Evolutionary conservation across 192 early-diverging fungal species (phyloP).

Genomic region (Coemansia sp.): DNA sequence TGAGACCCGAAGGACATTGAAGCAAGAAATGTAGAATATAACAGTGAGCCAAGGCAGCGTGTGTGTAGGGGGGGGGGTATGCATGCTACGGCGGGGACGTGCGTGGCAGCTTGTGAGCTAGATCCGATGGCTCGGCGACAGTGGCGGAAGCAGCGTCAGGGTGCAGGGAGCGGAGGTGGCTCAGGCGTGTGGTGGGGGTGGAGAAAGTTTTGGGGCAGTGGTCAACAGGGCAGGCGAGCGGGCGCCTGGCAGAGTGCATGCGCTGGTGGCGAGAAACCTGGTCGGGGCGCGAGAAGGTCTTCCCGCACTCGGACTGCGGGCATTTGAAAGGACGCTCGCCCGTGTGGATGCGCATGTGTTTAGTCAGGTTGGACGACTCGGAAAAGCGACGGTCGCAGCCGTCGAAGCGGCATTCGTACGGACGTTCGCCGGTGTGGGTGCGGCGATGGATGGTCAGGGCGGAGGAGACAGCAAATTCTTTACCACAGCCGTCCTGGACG

Average conservation of each 20-base stretch:
- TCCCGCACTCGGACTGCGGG: slow-evolving; percentile 63
- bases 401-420: slow-evolving; percentile 60
- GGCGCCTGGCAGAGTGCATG: slow-evolving; percentile 41
- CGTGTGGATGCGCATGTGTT: slow-evolving; percentile 75
- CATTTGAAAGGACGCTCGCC: slow-evolving; percentile 76
- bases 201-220: slow-evolving; percentile 41
- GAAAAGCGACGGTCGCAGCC: slow-evolving; percentile 50
- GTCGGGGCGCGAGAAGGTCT: slow-evolving; percentile 72
- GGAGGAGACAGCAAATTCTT: slow-evolving; percentile 66
- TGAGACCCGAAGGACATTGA: no score
- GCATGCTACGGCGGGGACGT: no score
- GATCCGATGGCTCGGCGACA: no score
- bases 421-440: slow-evolving; percentile 71
- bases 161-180: slow-evolving; percentile 39
- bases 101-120: no score
- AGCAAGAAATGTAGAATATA: no score
- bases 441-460: slow-evolving; percentile 69
- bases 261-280: slow-evolving; percentile 65
- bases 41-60: no score
- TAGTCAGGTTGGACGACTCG: slow-evolving; percentile 64
- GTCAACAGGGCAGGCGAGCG: slow-evolving; percentile 34
- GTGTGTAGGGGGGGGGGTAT: no score
- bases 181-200: slow-evolving; percentile 32
- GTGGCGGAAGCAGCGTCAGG: slow-evolving; percentile 3
- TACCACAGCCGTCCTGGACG: slow-evolving; percentile 60